Base-by-base conservation (phyloP, 768 basidiomycete species). In the Cyathus striatus region DNA sequence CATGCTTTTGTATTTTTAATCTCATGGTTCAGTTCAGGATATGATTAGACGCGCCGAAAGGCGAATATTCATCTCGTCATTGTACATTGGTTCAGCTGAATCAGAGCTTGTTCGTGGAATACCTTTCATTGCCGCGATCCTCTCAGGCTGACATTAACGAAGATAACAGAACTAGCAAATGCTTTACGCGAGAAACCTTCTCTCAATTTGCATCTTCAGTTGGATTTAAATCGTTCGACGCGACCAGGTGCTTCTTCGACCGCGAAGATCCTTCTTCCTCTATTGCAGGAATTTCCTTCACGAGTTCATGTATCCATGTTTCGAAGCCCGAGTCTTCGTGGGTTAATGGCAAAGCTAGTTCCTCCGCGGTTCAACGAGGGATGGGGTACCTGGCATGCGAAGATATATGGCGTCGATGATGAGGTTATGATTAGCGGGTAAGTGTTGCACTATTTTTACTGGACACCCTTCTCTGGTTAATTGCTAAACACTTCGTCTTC, bases 311-410 rank as follows among this genome's bases (percentile, higher is more conserved):
- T 95, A 6, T 80, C 81, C 26, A 72, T 98, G 49, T 99, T 92
- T 53, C 79, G 90, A 37, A 92, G 90, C 54, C 95, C 96, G 0
- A 87, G 81, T 40, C 72, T 97, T 22, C 73, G 80, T 14, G 86
- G 89, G 1, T 45, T 89, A 21, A 70, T 89, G 60, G 78, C 87
- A 23, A 76, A 72, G 43, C 47, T 95, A 22, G 83, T 97, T 5
- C 96, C 96, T 5, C 84, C 88, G 18, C 74, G 96, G 42, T 96
- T 91, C 64, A 95, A 99, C 53, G 96, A 99, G 65, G 96, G 94
- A 1, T 98, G 93, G 89, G 95, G 94, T 0, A 91, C 94, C 2
- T 97, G 94, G 94, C 96, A 98, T 59, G 86, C 90, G 3, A 99
- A 99, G 63, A 76, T 93, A 43, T 99, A 99, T 56, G 92, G 91